Evolutionary conservation across 2,329 filamentous ascomycete genomes (phyloP).

Genomic region (Blumeria graminis): DNA sequence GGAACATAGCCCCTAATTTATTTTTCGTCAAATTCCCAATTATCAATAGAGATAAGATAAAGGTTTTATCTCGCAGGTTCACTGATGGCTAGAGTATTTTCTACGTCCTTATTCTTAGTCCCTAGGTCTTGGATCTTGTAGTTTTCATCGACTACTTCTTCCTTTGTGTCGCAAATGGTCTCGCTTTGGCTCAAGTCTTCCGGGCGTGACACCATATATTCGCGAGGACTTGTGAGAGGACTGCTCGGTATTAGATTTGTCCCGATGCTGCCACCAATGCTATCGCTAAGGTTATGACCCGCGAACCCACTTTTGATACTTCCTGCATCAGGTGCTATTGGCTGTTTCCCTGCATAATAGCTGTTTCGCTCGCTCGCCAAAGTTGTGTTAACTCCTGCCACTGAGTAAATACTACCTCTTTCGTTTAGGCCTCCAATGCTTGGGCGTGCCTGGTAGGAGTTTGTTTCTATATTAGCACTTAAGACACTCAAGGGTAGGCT

Average conservation of each 20-base stretch:
- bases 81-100: too few species aligned
- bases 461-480: constrained; percentile 41
- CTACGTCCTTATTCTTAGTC: too few species aligned
- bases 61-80: too few species aligned
- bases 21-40: too few species aligned
- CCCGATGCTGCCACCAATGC: constrained; percentile 52
- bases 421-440: constrained; percentile 24
- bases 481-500: constrained; percentile 57
- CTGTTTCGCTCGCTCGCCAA: constrained; percentile 58
- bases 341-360: constrained; percentile 38
- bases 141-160: not conserved
- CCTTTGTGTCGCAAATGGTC: constrained; percentile 10
- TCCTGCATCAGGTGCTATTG: constrained; percentile 36
- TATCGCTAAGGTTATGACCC: constrained; percentile 61
- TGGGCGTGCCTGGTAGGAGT: constrained; percentile 26
- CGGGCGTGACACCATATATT: constrained; percentile 10
- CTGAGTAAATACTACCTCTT: constrained; percentile 61
- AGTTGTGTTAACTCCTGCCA: constrained; percentile 40
- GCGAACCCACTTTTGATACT: constrained; percentile 57
- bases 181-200: constrained; percentile 13
- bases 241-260: constrained; percentile 27
- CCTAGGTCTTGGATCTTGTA: too few species aligned
- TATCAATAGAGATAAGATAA: too few species aligned
- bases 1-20: too few species aligned
- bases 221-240: constrained; percentile 34